Evolutionary conservation across 225 moss, liverwort and hornwort genomes (phyloP).

Genomic region (Sphagnum contortum): DNA sequence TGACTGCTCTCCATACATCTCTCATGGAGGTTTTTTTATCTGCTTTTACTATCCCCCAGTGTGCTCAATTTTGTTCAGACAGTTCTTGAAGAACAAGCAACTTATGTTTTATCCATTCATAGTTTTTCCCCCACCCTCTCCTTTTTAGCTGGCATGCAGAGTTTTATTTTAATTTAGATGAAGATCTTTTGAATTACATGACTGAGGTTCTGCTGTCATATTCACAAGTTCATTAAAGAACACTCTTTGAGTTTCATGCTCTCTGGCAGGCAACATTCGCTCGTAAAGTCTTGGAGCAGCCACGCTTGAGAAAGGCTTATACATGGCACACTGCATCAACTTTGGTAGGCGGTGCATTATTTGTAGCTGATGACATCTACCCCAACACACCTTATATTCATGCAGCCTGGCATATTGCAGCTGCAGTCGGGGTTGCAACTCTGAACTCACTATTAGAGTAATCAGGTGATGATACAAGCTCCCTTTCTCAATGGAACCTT

Average conservation of each 20-base stretch:
- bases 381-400: slow-evolving; percentile 73
- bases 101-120: not conserved
- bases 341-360: slow-evolving; percentile 62
- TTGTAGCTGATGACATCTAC: slow-evolving; percentile 72
- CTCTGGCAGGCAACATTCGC: slow-evolving; percentile 56
- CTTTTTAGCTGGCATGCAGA: not conserved
- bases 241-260: not conserved
- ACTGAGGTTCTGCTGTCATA: not conserved
- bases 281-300: slow-evolving; percentile 46
- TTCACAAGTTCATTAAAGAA: too few species aligned
- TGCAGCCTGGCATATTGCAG: slow-evolving; percentile 94
- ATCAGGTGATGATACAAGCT: not conserved
- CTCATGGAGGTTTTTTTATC: slow-evolving; percentile 53
- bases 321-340: slow-evolving; percentile 61
- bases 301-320: slow-evolving; percentile 56
- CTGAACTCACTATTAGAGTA: slow-evolving; percentile 36
- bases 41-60: not conserved
- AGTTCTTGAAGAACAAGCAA: not conserved
- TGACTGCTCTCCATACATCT: slow-evolving; percentile 64
- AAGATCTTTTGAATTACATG: not conserved
- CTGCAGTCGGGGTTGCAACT: slow-evolving; percentile 75
- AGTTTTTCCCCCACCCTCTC: not conserved
- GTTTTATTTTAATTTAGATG: not conserved
- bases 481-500: too few species aligned
- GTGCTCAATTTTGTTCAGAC: not conserved